phyloP scores from a whole-genome alignment of 2,329 filamentous ascomycete species.

The Aspergillus costaricaensis region DNA sequence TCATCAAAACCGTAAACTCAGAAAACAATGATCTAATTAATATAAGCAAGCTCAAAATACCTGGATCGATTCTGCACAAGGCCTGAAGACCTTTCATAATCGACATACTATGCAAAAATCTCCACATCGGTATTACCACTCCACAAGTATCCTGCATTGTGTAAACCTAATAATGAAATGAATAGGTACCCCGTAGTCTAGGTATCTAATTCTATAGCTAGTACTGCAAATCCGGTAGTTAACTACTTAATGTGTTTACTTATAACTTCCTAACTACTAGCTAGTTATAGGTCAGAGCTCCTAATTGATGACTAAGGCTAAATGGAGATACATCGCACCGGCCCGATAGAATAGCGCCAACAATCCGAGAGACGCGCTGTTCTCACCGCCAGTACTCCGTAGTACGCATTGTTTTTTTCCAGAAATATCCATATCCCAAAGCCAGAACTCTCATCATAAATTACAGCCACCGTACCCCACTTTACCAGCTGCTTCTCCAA shows the following conservation, averaged over 20 bases:
- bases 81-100: no score
- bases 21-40: no score
- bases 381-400: constrained; percentile 24
- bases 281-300: not conserved
- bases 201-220: no score
- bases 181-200: not conserved
- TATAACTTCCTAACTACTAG: constrained; percentile 8
- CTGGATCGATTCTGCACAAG: no score
- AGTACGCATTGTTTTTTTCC: constrained; percentile 11
- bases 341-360: constrained; percentile 14
- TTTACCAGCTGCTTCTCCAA: constrained; percentile 7
- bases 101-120: no score
- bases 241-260: not conserved
- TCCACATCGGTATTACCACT: no score
- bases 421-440: constrained; percentile 12
- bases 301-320: constrained; percentile 19
- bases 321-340: constrained; percentile 16
- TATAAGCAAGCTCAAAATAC: no score
- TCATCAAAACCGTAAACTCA: no score
- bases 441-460: constrained; percentile 9
- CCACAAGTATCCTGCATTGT: no score
- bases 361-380: constrained; percentile 15
- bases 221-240: not conserved
- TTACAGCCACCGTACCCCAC: constrained; percentile 13
- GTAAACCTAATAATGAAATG: not conserved